Conservation (phyloP, 202 grass and related monocot genomes). For the Setaria viridis region DNA sequence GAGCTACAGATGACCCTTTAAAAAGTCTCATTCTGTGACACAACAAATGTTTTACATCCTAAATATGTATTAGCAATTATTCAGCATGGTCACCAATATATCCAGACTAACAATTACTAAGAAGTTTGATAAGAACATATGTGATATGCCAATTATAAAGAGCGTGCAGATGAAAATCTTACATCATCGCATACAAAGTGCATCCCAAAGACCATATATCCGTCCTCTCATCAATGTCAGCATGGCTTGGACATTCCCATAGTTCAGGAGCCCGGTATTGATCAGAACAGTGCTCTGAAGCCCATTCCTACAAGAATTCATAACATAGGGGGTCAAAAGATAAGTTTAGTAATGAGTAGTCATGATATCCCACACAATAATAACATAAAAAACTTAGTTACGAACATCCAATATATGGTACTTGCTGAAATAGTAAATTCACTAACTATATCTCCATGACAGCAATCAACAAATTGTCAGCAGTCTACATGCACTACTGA, state of each 20-base stretch:
- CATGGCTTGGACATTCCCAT: conserved; percentile 80
- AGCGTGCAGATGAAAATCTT: conserved; percentile 41
- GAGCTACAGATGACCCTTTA: background rate
- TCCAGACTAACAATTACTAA: too few relatives aligned
- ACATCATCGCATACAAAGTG: conserved; percentile 90
- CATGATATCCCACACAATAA: conserved; percentile 8
- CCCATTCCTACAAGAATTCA: conserved; percentile 77
- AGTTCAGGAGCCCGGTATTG: conserved; percentile 85
- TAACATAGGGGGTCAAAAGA: conserved; percentile 25
- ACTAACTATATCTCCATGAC: too few relatives aligned
- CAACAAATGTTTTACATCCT: background rate
- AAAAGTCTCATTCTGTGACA: background rate
- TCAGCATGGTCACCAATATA: background rate
- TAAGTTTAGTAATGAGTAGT: conserved; percentile 29
- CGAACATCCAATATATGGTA: background rate
- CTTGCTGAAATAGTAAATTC: conserved; percentile 2
- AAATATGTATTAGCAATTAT: conserved; percentile 11
- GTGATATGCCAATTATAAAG: conserved; percentile 20
- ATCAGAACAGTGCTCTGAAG: conserved; percentile 76
- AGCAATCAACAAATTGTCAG: too few relatives aligned
- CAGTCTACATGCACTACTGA: too few relatives aligned
- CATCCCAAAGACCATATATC: conserved; percentile 96
- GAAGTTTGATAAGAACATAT: background rate
- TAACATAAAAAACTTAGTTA: background rate
- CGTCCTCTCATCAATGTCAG: conserved; percentile 91